Base-by-base conservation (phyloP, 768 basidiomycete species). In the Panus rudis region DNA sequence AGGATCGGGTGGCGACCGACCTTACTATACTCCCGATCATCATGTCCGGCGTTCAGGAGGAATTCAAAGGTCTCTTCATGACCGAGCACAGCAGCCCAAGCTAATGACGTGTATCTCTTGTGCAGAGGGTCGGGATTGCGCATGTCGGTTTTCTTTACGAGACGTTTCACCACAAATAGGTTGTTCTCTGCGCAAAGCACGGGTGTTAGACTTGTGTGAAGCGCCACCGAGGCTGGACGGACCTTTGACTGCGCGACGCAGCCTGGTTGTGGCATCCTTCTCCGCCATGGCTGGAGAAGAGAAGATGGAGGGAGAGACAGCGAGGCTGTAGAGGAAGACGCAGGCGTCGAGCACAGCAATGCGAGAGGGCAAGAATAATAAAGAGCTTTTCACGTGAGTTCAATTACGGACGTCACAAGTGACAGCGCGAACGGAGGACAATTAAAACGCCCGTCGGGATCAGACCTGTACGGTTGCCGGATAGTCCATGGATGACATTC, bases 21-120 rank as follows among this genome's bases (percentile, higher is more conserved):
- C 73, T 79, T 79, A 65, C 85, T 92, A 47, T 92, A 68, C 62
- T 97, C 93, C 44, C 87, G 82, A 57, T 97, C 92, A 60, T 97
- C 93, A 60, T 96, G 93, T 24, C 91, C 91, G 17, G 75, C 79
- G 49, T 71, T 76, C 41, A 94, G 69, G 42, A 97, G 70, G 64
- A 84, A 96, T 56, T 96, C 92, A 52, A 94, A 97, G 2, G 89
- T 92, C 58, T 94, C 92, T 57, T 93, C 84, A 48, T 89, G 81
- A 0, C 88, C 91, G 28, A 89, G 75, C 1, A 85, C 76, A 17
- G 92, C 92, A 2, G 92, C 81, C 92, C 91, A 97, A 4, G 91
- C 89, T 7, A 97, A 63, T 11, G 88, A 92, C 0, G 93, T 96
- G 58, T 84, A 84, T 6, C 89, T 75, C 51, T 76, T 76, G 19